phyloP scores from a whole-genome alignment of 2,329 filamentous ascomycete species.

The Monilinia vaccinii-corymbosi region DNA sequence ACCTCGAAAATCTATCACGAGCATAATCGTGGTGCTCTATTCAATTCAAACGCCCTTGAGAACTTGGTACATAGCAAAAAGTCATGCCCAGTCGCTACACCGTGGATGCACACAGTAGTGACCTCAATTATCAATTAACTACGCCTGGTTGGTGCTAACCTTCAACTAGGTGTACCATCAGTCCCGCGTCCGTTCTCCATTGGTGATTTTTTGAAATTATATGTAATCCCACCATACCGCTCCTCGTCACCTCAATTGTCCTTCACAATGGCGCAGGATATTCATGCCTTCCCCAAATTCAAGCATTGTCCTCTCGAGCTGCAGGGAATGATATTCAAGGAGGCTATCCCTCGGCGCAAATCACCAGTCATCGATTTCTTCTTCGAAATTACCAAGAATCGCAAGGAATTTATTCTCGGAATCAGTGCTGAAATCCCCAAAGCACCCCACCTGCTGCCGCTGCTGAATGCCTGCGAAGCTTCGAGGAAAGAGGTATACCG shows the following conservation, averaged over 20 bases:
- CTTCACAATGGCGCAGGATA: not conserved
- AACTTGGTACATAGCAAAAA: not conserved
- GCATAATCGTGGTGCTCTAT: not conserved
- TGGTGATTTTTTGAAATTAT: not conserved
- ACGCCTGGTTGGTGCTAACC: not conserved
- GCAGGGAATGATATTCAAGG: not conserved
- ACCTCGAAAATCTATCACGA: not conserved
- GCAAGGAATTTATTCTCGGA: not conserved
- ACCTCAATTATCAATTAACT: not conserved
- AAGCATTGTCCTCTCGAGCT: not conserved
- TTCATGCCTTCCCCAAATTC: not conserved
- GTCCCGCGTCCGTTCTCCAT: not conserved
- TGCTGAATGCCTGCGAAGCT: not conserved
- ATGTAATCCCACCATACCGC: not conserved
- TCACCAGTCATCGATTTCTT: not conserved
- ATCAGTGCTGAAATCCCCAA: not conserved
- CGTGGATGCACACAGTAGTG: not conserved
- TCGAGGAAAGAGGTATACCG: not conserved
- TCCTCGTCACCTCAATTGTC: not conserved
- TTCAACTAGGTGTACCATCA: not conserved
- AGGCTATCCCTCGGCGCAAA: not conserved
- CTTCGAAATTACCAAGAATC: fast-evolving
- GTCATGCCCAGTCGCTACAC: not conserved
- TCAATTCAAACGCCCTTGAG: no score
- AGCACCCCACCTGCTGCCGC: not conserved